Evolutionary conservation across 139 green algal species (phyloP).

Genomic region (Pseudopediastrum boryanum): DNA sequence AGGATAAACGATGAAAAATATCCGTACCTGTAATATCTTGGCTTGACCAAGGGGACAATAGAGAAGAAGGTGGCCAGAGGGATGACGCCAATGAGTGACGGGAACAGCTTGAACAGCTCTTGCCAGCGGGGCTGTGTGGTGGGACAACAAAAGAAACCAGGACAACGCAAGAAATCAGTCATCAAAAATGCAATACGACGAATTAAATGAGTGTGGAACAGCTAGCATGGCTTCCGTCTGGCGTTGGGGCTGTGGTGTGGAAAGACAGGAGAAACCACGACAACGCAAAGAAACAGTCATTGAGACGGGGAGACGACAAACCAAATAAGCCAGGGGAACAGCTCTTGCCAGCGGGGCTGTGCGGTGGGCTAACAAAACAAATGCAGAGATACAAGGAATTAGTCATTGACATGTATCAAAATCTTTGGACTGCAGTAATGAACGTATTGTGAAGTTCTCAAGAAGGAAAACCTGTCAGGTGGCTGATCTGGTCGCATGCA

Average conservation of each 20-base stretch:
- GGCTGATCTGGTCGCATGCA: no score
- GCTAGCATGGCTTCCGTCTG: slow-evolving; percentile 35
- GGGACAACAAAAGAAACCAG: not conserved
- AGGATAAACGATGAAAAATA: not conserved
- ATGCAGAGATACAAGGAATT: no score
- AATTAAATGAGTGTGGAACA: slow-evolving; percentile 30
- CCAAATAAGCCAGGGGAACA: slow-evolving; percentile 34
- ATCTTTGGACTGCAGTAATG: no score
- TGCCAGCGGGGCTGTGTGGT: slow-evolving; percentile 23
- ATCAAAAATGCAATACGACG: no score
- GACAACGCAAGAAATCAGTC: no score
- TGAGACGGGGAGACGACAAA: no score
- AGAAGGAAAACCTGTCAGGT: no score
- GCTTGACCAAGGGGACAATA: slow-evolving; percentile 31
- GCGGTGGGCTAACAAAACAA: not conserved
- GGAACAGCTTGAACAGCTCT: slow-evolving; percentile 45
- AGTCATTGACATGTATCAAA: no score
- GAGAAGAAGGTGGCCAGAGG: slow-evolving; percentile 28
- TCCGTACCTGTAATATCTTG: slow-evolving; percentile 41
- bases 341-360: slow-evolving; percentile 34
- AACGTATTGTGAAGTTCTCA: no score
- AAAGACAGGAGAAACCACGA: not conserved
- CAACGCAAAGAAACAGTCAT: no score
- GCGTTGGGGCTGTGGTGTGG: slow-evolving; percentile 19
- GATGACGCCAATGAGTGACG: slow-evolving; percentile 5